A percentile compares a stretch with the other conserved stretches of the same genome.
These are phyloP conservation scores for Sclerotinia glacialis DNA, from an alignment of 2,329 filamentous ascomycete species.

Conservation along the genomic window DNA sequence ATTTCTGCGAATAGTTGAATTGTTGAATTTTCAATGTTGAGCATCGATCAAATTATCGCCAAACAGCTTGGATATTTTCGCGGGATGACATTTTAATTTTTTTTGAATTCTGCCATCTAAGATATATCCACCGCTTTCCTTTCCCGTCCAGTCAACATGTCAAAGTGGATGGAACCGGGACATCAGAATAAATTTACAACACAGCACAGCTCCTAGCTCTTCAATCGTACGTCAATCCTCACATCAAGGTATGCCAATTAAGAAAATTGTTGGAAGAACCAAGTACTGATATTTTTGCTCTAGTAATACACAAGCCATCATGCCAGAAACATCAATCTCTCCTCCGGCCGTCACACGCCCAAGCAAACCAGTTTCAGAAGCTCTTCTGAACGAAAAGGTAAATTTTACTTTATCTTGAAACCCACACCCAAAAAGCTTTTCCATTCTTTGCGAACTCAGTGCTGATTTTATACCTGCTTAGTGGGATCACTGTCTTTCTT, in stretches of 20 bases:
- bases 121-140: neutral
- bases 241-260: conserved; percentile 27
- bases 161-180: conserved; percentile 22
- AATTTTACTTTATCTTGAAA: conserved; percentile 6
- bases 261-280: neutral
- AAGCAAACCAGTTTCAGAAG: conserved; percentile 86
- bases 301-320: conserved; percentile 24
- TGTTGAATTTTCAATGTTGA: conserved; percentile 12
- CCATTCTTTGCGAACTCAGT: conserved; percentile 5
- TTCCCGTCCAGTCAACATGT: conserved; percentile 10
- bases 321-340: conserved; percentile 41
- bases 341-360: conserved; percentile 60
- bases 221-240: conserved; percentile 21
- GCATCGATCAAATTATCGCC: neutral
- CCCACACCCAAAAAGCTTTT: neutral
- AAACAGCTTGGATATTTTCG: conserved; percentile 13
- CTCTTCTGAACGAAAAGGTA: conserved; percentile 98
- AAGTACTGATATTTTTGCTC: conserved; percentile 5
- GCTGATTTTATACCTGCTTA: conserved; percentile 42
- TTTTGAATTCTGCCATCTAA: conserved; percentile 7
- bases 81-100: conserved; percentile 15
- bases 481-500: conserved; percentile 99
- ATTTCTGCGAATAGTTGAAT: conserved; percentile 27
- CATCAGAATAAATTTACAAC: conserved; percentile 23
- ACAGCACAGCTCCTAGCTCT: conserved; percentile 18